Base-by-base conservation (phyloP, 495 filamentous ascomycete species). In the Aspergillus avenaceus region DNA sequence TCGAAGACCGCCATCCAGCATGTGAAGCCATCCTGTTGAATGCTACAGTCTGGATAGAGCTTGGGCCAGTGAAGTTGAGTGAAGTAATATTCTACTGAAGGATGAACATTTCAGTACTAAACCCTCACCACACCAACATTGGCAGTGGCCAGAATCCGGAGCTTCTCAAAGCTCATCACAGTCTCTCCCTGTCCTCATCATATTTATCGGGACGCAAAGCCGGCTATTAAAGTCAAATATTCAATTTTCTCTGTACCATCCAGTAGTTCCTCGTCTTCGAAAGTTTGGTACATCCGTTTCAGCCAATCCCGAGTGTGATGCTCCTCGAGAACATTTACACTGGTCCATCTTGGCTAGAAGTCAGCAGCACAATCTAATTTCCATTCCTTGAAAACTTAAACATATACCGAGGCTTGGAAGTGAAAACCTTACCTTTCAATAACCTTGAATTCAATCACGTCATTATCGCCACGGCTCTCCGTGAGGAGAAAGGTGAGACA, bases 261-360 rank as follows among this genome's bases (percentile, higher is more conserved):
- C 21, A 54, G 45, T 8, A 49, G 25, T 8, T 49, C 32, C 41
- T 47, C 16, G 32, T 49, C 27, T 8, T 49, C 44, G 27, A 54
- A 49, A 22, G 36, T 29, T 21, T 21, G 11, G 14, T 54, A 49
- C 52, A 54, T 54, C 23, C 21, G 25, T 14, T 44, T 45, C 45
- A 49, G 25, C 52, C 47, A 50, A 23, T 49, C 40, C 23, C 52
- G 40, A 1, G 36, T 22, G 29, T 55, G 41, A 29, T 53, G 50
- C 42, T 32, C 24, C 28, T 34, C 31, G 3, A 53, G 25, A 16
- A n/a, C 50, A 13, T 47, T 43, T 14, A 22, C 4, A n/a, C 23
- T 47, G 13, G 32, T 16, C 43, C 50, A 53, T 13, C 36, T 53
- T 18, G 8, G 19, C 31, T 2, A 34, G 31, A 14, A 12, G 32